Conservation (phyloP, 495 filamentous ascomycete species). For the Annulohypoxylon nitens region DNA sequence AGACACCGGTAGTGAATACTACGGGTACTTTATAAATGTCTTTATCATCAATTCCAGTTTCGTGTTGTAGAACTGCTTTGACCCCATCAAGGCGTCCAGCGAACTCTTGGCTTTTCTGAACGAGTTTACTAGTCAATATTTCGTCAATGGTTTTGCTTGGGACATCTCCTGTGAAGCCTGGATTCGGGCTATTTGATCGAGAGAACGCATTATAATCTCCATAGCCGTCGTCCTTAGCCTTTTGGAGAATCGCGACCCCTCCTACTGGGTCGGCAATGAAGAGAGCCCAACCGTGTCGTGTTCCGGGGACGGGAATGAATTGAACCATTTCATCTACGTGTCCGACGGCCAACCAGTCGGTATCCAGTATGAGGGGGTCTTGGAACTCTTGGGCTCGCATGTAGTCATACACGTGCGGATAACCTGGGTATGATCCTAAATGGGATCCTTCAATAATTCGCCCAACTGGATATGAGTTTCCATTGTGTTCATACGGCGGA, state of each 20-base stretch:
- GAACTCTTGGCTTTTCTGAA: background rate
- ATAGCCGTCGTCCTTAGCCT: background rate
- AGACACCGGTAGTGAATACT: conserved; percentile 8
- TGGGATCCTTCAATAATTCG: conserved; percentile 19
- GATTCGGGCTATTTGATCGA: background rate
- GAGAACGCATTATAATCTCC: background rate
- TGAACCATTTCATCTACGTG: conserved; percentile 20
- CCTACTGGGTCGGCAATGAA: background rate
- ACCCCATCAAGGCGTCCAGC: background rate
- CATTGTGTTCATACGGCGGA: conserved; percentile 9
- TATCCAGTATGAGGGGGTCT: conserved; percentile 5
- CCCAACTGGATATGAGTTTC: background rate
- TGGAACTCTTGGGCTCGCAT: conserved; percentile 17
- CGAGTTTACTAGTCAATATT: background rate
- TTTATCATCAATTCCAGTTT: conserved; percentile 5
- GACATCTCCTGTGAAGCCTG: background rate
- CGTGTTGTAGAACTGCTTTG: background rate
- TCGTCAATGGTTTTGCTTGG: background rate
- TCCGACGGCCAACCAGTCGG: conserved; percentile 16
- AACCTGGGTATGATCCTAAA: background rate
- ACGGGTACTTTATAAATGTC: conserved; percentile 8
- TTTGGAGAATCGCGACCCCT: background rate
- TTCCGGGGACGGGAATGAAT: background rate
- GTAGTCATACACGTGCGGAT: conserved; percentile 14
- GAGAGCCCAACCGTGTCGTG: conserved; percentile 4